A percentile compares a stretch with the other conserved stretches of the same genome.
Evolutionary conservation across 2,329 filamentous ascomycete species (phyloP).

Genomic region (Neopestalotiopsis sp.): DNA sequence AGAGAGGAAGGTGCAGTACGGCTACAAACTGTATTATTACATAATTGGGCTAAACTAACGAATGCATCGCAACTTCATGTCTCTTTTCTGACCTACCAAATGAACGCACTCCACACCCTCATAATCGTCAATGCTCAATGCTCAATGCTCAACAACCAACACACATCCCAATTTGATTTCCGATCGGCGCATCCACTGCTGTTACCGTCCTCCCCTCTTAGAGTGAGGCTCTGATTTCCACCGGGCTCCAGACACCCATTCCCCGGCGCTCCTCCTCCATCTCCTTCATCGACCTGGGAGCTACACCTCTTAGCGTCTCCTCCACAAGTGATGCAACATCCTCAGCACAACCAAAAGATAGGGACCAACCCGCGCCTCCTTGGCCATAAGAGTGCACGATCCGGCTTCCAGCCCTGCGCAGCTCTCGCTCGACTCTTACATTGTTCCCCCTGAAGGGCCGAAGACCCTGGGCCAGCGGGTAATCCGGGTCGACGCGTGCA

Average conservation of each 20-base stretch:
- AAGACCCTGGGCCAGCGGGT: conserved; percentile 48
- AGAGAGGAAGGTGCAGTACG: not conserved
- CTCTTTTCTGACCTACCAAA: not conserved
- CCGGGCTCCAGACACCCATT: not conserved
- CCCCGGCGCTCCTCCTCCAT: conserved; percentile 22
- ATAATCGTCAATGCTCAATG: not conserved
- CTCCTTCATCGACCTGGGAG: conserved; percentile 35
- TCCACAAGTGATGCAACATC: conserved; percentile 41
- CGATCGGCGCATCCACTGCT: not conserved
- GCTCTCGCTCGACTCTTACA: conserved; percentile 48
- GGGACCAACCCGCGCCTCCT: conserved; percentile 48
- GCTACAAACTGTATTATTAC: not conserved
- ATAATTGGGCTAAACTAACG: not conserved
- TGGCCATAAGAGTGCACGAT: conserved; percentile 51
- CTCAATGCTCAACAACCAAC: not conserved
- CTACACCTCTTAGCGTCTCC: conserved; percentile 36
- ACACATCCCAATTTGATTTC: not conserved
- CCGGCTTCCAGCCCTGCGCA: conserved; percentile 36
- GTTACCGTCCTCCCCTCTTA: not conserved
- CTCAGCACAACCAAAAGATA: conserved; percentile 44
- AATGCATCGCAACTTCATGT: not conserved
- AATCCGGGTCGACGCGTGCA: conserved; percentile 43
- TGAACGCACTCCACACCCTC: not conserved
- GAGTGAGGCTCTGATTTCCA: conserved; percentile 12
- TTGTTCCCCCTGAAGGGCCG: conserved; percentile 45